Base-by-base conservation (phyloP, 148 eudicot species). In the Gaultheria prostrata region DNA sequence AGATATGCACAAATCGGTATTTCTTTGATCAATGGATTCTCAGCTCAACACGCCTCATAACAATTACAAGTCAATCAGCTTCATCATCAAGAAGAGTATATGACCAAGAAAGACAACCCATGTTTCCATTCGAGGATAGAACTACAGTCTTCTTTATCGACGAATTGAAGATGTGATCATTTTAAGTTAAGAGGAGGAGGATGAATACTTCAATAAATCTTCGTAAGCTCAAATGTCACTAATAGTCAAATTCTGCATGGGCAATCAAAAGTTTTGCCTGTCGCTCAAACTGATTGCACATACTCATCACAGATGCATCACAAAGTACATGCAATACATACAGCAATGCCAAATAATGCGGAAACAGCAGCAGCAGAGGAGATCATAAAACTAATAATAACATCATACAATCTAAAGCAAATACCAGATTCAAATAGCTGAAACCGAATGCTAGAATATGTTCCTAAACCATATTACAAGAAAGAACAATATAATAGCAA, bases 11-110 rank as follows among this genome's bases (percentile, higher is more conserved):
- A 76, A 24, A 76, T 49, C 30, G 30, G 79, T 0, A 24, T 76
- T 48, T 76, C 79, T 76, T 76, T 76, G 56, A 46, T 13, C 57
- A 26, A 76, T 3, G 54, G 53, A 76, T 12, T 76, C 39, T 39
- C 28, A 57, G 24, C 65, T 57, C 24, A 57, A 57, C 26, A 61
- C n/a, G 67, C 11, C n/a, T 61, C 28, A n/a, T 21, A 11, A 8
- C 20, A 6, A 17, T 54, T n/a, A 61, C 65, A 20, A 59, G 26
- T 59, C 21, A 10, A 21, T 59, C 65, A 59, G 65, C 28, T 59
- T 59, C 65, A 21, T 59, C 63, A 6, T 56, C 63, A 21, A 59
- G 24, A 59, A 21, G 65, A 21, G 8, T 21, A 21, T 59, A 11
- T 21, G 65, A 59, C n/a, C 65, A 21, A 21, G 11, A 59, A 59